These are phyloP conservation scores for Tremella mesenterica DNA, from an alignment of 768 basidiomycete genomes.

Conservation along the genomic window DNA sequence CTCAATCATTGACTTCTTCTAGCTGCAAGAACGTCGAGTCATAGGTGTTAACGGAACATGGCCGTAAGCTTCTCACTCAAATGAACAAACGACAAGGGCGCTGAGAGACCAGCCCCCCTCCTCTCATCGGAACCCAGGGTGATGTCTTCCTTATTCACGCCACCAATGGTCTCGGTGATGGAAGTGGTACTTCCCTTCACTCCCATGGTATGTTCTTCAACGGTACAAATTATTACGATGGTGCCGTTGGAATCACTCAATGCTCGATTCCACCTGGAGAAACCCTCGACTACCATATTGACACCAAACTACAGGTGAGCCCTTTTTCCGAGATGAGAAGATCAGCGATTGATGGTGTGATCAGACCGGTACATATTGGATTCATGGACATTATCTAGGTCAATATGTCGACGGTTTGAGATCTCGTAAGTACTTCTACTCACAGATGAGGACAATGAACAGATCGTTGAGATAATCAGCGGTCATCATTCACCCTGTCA, in stretches of 20 bases:
- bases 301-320: constrained; percentile 41
- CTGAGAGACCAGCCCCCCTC: constrained; percentile 58
- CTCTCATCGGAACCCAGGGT: constrained; percentile 60
- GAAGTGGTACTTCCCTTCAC: constrained; percentile 60
- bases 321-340: constrained; percentile 40
- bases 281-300: constrained; percentile 65
- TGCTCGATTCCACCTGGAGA: constrained; percentile 67
- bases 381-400: constrained; percentile 46
- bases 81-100: neutral
- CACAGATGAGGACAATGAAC: neutral
- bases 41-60: constrained; percentile 86
- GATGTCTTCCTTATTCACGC: constrained; percentile 74
- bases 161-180: constrained; percentile 56
- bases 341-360: neutral
- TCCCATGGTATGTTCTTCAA: constrained; percentile 97
- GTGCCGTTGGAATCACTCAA: constrained; percentile 70
- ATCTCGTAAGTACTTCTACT: constrained; percentile 45
- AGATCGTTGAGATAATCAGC: constrained; percentile 44
- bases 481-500: constrained; percentile 56
- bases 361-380: constrained; percentile 45
- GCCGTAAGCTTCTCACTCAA: constrained; percentile 59
- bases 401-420: constrained; percentile 91
- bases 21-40: constrained; percentile 54
- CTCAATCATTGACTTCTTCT: neutral
- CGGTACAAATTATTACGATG: constrained; percentile 76